Evolutionary conservation across 2,329 filamentous ascomycete species (phyloP).

Genomic region (Zasmidium citrigriseum): DNA sequence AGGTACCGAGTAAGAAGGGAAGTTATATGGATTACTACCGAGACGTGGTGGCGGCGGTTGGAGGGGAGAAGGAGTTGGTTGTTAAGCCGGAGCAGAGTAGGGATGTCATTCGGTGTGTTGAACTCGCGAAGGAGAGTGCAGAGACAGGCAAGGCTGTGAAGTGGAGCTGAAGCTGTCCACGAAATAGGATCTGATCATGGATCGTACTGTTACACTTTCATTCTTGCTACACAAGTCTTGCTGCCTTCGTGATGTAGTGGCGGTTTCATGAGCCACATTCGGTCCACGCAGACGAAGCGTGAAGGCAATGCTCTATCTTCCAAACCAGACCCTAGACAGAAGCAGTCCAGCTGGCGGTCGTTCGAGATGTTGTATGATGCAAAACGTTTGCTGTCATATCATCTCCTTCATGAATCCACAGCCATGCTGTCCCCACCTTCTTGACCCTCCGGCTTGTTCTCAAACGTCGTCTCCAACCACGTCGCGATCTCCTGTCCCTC

Average conservation of each 20-base stretch:
- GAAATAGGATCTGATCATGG: constrained; percentile 41
- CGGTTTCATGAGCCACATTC: neutral
- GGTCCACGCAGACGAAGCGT: neutral
- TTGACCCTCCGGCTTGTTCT: constrained; percentile 41
- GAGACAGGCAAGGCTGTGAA: constrained; percentile 26
- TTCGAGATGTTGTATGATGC: neutral
- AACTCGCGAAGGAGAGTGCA: constrained; percentile 45
- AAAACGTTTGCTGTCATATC: neutral
- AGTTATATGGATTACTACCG: constrained; percentile 45
- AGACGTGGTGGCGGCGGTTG: constrained; percentile 44
- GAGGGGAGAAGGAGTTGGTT: constrained; percentile 39
- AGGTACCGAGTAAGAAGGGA: constrained; percentile 42
- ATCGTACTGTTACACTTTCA: neutral
- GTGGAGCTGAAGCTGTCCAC: constrained; percentile 43
- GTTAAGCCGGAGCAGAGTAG: constrained; percentile 43
- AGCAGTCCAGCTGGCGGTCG: neutral
- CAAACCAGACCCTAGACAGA: too few species aligned
- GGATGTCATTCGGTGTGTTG: constrained; percentile 43
- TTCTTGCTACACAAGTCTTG: neutral
- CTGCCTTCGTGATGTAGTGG: neutral
- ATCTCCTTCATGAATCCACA: constrained; percentile 28
- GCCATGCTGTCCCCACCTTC: constrained; percentile 31
- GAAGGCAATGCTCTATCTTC: too few species aligned
- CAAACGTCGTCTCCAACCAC: constrained; percentile 73
- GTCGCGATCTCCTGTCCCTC: constrained; percentile 85